Evolutionary conservation across 129 eudicot genomes (phyloP).

Genomic region (Artemisia tridentata): DNA sequence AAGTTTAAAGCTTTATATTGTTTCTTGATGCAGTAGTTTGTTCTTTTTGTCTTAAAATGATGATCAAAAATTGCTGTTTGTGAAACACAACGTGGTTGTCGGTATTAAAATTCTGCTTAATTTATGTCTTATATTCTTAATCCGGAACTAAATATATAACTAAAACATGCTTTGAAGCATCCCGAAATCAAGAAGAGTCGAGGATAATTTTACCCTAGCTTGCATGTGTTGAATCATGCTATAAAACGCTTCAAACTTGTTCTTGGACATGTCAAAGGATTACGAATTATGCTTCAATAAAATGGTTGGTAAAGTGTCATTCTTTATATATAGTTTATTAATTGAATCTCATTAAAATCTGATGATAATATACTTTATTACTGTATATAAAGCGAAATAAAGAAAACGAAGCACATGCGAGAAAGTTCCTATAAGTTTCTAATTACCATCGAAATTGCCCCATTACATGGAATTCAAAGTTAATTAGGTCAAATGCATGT

Average conservation of each 20-base stretch:
- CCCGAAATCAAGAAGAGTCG: too few species aligned
- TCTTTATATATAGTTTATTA: background rate
- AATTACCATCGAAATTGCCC: constrained; percentile 38
- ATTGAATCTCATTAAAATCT: background rate
- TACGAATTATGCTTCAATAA: background rate
- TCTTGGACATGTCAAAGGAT: background rate
- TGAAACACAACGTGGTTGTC: constrained; percentile 32
- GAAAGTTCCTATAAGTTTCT: constrained; percentile 26
- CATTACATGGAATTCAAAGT: constrained; percentile 25
- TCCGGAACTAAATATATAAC: background rate
- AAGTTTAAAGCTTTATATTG: constrained; percentile 19
- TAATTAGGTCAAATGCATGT: constrained; percentile 18
- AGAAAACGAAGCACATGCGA: constrained; percentile 33
- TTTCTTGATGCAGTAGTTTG: constrained; percentile 30
- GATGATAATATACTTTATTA: background rate
- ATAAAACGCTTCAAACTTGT: too few species aligned
- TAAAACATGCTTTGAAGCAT: too few species aligned
- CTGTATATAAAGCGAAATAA: constrained; percentile 16
- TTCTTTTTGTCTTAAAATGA: constrained; percentile 31
- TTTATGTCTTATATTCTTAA: constrained; percentile 12
- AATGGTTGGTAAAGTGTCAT: background rate
- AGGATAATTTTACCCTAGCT: too few species aligned
- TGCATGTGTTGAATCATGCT: too few species aligned
- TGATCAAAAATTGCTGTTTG: constrained; percentile 15
- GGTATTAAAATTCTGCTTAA: constrained; percentile 18